Evolutionary conservation across 176 grass and related monocot species (phyloP).

Genomic region (Eragrostis curvula): DNA sequence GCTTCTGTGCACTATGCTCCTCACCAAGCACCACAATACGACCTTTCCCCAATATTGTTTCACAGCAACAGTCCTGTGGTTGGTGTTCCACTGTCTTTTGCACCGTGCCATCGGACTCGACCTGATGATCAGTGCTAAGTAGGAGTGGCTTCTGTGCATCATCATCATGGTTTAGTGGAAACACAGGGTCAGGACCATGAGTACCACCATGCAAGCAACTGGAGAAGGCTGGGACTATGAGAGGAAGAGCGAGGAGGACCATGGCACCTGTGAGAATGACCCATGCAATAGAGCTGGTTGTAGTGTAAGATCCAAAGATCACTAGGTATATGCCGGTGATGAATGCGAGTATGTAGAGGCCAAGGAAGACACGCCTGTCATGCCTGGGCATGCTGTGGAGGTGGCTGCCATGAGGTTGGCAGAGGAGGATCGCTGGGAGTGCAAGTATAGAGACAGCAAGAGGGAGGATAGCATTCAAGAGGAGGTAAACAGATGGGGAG

Average conservation of each 20-base stretch:
- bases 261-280: conserved; percentile 69
- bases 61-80: conserved; percentile 35
- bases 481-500: conserved; percentile 69
- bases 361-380: conserved; percentile 67
- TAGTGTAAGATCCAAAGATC: conserved; percentile 63
- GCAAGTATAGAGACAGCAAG: conserved; percentile 52
- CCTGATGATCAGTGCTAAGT: neutral
- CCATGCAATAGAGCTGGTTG: conserved; percentile 39
- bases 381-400: conserved; percentile 33
- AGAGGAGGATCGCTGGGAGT: conserved; percentile 65
- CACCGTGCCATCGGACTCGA: neutral
- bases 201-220: conserved; percentile 26
- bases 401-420: conserved; percentile 48
- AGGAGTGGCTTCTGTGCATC: conserved; percentile 44
- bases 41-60: conserved; percentile 46
- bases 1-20: conserved; percentile 74
- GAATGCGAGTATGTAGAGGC: conserved; percentile 76
- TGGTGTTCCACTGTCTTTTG: conserved; percentile 22
- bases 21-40: conserved; percentile 54
- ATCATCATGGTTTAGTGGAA: conserved; percentile 31
- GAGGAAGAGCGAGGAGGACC: conserved; percentile 67
- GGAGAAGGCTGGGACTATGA: conserved; percentile 64
- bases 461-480: conserved; percentile 80
- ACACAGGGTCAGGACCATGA: conserved; percentile 25
- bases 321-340: conserved; percentile 77